Conservation (phyloP, 176 grass and related monocot species). For the Avena atlantica region DNA sequence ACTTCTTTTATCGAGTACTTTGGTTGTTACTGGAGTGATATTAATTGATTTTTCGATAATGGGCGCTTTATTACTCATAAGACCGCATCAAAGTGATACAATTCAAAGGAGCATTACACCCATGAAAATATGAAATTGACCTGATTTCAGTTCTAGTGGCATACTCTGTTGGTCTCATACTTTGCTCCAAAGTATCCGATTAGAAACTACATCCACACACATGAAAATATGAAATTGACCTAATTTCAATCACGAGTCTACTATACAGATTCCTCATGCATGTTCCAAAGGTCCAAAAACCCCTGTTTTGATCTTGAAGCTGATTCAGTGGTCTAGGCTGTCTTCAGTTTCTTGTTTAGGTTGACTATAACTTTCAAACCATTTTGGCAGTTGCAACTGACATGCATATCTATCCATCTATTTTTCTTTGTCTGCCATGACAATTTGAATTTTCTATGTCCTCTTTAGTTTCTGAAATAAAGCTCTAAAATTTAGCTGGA, state of each 20-base stretch:
- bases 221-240: slow-evolving; percentile 1
- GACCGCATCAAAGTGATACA: too few species aligned
- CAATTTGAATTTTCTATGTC: not conserved
- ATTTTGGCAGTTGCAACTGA: slow-evolving; percentile 1
- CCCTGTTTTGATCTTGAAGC: not conserved
- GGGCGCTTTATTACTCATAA: too few species aligned
- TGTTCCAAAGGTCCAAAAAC: not conserved
- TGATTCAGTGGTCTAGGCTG: not conserved
- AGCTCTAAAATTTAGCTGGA: not conserved
- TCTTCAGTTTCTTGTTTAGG: not conserved
- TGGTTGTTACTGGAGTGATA: not conserved
- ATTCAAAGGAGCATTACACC: too few species aligned
- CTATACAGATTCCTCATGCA: slow-evolving; percentile 10
- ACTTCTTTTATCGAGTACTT: slow-evolving; percentile 8
- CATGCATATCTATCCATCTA: not conserved
- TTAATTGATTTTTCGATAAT: not conserved
- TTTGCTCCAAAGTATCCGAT: not conserved
- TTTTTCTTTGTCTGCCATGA: not conserved
- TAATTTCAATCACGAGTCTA: slow-evolving; percentile 10
- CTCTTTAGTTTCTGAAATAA: not conserved
- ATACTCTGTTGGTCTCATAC: not conserved
- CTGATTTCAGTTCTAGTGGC: not conserved
- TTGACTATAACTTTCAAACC: not conserved
- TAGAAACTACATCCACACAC: not conserved
- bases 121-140: too few species aligned